Percentiles rank a stretch among this genome's conserved stretches.
phyloP scores from a whole-genome alignment of 75 land plant species.

The Chamaecyparis obtusa region DNA sequence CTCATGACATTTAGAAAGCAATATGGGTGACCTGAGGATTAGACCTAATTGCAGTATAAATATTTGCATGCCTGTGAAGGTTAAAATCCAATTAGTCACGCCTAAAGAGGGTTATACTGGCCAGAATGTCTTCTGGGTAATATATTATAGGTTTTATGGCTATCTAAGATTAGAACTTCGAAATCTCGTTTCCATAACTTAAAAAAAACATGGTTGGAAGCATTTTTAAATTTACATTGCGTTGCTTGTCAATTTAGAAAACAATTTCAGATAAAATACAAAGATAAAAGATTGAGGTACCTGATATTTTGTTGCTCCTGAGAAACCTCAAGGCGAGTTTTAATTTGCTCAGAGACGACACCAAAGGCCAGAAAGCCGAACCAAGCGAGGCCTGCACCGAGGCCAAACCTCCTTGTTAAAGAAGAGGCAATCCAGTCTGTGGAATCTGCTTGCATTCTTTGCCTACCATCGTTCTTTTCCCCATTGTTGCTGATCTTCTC shows the following conservation, averaged over 20 bases:
- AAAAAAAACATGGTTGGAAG: background rate
- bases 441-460: constrained; percentile 42
- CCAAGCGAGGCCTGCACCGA: constrained; percentile 93
- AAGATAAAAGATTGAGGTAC: constrained; percentile 14
- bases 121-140: background rate
- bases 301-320: constrained; percentile 72
- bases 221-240: background rate
- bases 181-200: background rate
- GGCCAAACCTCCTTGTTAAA: constrained; percentile 77
- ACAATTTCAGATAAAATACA: background rate
- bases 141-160: background rate
- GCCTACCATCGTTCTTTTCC: background rate
- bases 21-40: background rate
- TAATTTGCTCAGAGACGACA: constrained; percentile 88
- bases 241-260: background rate
- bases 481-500: background rate
- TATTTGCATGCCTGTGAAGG: no score
- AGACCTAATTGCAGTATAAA: background rate
- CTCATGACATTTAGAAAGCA: background rate
- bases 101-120: background rate
- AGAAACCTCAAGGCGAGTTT: constrained; percentile 78
- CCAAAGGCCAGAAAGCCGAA: constrained; percentile 84
- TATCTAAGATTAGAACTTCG: background rate
- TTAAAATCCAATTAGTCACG: background rate
- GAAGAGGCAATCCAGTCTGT: constrained; percentile 90